Evolutionary conservation across 306 rosid species (phyloP), one percentile per base, ranked within the genome.

Genomic region (Vigna hirtella): DNA sequence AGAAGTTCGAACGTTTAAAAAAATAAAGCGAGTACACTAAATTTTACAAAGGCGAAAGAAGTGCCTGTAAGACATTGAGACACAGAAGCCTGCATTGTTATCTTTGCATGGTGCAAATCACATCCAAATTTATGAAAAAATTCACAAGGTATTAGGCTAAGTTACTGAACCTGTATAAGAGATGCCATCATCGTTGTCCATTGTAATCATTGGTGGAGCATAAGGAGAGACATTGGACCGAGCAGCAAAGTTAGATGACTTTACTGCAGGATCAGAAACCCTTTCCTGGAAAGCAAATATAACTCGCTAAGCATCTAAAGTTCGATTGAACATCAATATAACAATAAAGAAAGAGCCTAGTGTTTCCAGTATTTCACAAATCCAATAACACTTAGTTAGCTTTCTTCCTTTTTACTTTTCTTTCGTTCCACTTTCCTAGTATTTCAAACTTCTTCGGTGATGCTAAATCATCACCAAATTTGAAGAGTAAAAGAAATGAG

Each of bases 171-270:
- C 98, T 91, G 91, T 82, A 87, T 48, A 88, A 32, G 98, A 83
- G 81, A 95, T 84, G 73, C 93, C 98, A 81, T 92, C 97, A 81
- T 91, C 98, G 77, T 81, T 91, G 86, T 95, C 97, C 89, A 88
- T 78, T 3, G 93, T 66, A 86, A 94, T 85, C 84, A 87, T 81
- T 26, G 76, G 86, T 8, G 90, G 94, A 67, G 89, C 90, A 85
- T 89, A 92, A 3, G 96, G 90, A 71, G 95, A 84, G 48, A 85
- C 93, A 85, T 57, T 91, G 49, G 96, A 84, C 65, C 97, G 89
- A 57, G 91, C 79, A 62, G 93, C 83, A 81, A 86, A 87, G 70
- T 86, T 92, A 79, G 98, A 86, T 36, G 96, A 76, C 83, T 91
- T 95, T 14, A 90, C 88, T 56, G 92, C 86, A 82, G 92, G 79